These are phyloP conservation scores for Phytophthora crassamura DNA, from an alignment of 352 stramenopile genomes.

Conservation along the genomic window DNA sequence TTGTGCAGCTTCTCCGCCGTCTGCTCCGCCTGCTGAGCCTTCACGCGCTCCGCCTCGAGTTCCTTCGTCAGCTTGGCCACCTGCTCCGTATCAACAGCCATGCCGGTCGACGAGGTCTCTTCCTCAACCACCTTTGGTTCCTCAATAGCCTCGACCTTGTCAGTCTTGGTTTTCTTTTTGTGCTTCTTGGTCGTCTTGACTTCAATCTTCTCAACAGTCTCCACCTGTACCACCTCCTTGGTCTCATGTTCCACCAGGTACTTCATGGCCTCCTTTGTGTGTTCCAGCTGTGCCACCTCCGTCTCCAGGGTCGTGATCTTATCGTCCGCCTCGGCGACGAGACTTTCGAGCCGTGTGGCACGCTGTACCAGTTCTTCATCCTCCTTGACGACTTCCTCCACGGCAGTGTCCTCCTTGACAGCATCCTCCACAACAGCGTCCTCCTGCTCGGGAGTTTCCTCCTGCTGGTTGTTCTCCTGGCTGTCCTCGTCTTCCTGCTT, in stretches of 20 bases:
- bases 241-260: slow-evolving; percentile 34
- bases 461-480: slow-evolving; percentile 28
- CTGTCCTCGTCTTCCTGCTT: slow-evolving; percentile 42
- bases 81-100: slow-evolving; percentile 16
- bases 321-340: slow-evolving; percentile 32
- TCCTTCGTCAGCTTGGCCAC: slow-evolving; percentile 21
- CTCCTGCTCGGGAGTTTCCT: slow-evolving; percentile 17
- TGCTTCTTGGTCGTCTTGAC: slow-evolving; percentile 30
- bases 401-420: neutral
- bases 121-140: slow-evolving; percentile 4
- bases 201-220: slow-evolving; percentile 18
- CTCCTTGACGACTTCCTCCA: neutral
- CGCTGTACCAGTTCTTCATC: slow-evolving; percentile 26
- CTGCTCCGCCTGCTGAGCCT: slow-evolving; percentile 18
- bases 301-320: slow-evolving; percentile 43
- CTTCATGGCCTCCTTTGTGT: slow-evolving; percentile 42
- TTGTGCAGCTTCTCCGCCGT: slow-evolving; percentile 30
- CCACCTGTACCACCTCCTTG: slow-evolving; percentile 16
- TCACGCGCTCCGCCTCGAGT: slow-evolving; percentile 29
- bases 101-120: neutral
- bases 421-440: neutral
- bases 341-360: slow-evolving; percentile 16
- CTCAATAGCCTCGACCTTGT: slow-evolving; percentile 13
- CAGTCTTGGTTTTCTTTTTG: slow-evolving; percentile 40
- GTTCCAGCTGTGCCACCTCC: slow-evolving; percentile 44